Conservation (phyloP, 2,329 filamentous ascomycete genomes). For the Lachnum nothofagi region DNA sequence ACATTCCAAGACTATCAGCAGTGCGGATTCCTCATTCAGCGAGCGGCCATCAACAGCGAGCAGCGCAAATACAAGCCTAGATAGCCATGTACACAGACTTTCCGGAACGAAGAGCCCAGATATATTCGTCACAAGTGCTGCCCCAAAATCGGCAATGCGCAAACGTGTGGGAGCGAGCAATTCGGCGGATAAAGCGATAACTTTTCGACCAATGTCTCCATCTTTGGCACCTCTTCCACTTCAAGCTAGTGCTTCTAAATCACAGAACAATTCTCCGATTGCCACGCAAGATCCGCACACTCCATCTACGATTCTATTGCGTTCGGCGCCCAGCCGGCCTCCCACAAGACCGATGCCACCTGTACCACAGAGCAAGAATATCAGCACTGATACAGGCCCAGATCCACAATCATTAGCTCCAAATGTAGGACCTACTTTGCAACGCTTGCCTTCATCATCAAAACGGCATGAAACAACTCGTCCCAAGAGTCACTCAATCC, state of each 20-base stretch:
- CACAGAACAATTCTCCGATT: background rate
- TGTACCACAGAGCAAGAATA: background rate
- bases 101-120: conserved; percentile 1
- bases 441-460: background rate
- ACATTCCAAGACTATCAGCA: conserved; percentile 2
- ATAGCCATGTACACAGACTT: background rate
- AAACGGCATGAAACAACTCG: background rate
- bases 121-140: background rate
- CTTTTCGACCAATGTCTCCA: background rate
- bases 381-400: background rate
- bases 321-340: background rate
- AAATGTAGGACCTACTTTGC: no score
- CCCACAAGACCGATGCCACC: background rate
- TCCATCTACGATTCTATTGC: background rate
- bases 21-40: background rate
- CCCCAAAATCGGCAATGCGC: background rate
- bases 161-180: background rate
- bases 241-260: background rate
- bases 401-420: background rate
- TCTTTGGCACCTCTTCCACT: background rate
- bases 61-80: conserved; percentile 10
- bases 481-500: background rate
- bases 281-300: background rate
- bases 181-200: background rate
- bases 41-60: conserved; percentile 5